phyloP scores from a whole-genome alignment of 495 filamentous ascomycete genomes.

The Trichoderma virens region DNA sequence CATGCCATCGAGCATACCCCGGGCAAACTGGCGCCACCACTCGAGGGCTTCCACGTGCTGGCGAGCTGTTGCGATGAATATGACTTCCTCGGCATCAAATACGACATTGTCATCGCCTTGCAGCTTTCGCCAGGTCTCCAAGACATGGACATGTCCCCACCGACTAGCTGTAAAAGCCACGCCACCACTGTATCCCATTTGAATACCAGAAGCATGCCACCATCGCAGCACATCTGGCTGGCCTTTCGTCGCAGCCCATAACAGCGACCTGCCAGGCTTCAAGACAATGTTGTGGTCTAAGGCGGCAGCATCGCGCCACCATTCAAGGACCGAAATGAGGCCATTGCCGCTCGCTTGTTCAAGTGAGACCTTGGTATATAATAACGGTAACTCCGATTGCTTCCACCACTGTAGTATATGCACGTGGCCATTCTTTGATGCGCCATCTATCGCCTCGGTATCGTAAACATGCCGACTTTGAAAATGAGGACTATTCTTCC shows the following conservation, averaged over 20 bases:
- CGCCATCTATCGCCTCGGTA: slow-evolving; percentile 77
- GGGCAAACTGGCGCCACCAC: slow-evolving; percentile 79
- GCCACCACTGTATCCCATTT: slow-evolving; percentile 62
- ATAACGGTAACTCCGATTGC: slow-evolving; percentile 65
- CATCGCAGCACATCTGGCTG: slow-evolving; percentile 63
- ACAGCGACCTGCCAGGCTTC: slow-evolving; percentile 72
- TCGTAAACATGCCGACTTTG: slow-evolving; percentile 44
- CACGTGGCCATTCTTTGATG: slow-evolving; percentile 72
- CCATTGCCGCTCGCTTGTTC: slow-evolving; percentile 79
- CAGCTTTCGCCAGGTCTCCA: slow-evolving; percentile 72
- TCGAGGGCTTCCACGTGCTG: slow-evolving; percentile 77
- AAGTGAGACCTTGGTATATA: slow-evolving; percentile 77
- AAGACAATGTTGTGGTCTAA: slow-evolving; percentile 38
- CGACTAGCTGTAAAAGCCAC: slow-evolving; percentile 77
- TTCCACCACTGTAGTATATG: slow-evolving; percentile 91
- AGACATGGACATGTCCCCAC: slow-evolving; percentile 77
- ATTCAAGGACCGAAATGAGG: slow-evolving; percentile 75
- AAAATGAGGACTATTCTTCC: slow-evolving; percentile 36
- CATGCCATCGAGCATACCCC: slow-evolving; percentile 41
- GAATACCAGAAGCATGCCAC: slow-evolving; percentile 74
- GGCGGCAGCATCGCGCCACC: slow-evolving; percentile 68
- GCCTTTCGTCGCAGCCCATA: slow-evolving; percentile 72
- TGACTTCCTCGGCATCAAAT: slow-evolving; percentile 73
- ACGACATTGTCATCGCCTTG: slow-evolving; percentile 74
- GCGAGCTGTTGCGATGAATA: slow-evolving; percentile 81